Evolutionary conservation across 345 rosid genomes (phyloP), one percentile per base, ranked within the genome.

Genomic region (Punica granatum): DNA sequence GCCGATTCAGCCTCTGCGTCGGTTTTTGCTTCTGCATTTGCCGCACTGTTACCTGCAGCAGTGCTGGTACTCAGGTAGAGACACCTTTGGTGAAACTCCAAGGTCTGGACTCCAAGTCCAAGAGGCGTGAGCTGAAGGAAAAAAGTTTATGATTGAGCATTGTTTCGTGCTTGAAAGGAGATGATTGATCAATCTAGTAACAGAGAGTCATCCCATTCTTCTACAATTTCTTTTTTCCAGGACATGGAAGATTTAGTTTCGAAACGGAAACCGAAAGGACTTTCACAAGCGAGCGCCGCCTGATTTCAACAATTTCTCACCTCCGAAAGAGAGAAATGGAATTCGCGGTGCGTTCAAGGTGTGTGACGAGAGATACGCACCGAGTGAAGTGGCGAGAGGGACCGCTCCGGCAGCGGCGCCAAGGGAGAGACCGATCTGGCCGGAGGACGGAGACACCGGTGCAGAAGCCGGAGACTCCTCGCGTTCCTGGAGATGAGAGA

Each of bases 401-500:
- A 49, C 60, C 71, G 82, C 16, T 66, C 75, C 44, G 79, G 43
- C 63, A 73, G 30, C 15, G 79, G 67, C 10, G 79, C 28, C 25
- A 81, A 68, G 14, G 66, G 69, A 18, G 69, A 30, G 21, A 70
- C 44, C 26, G 74, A 67, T 65, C 51, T 56, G 73, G 68, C 43
- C 67, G 61, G 75, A 21, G 72, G 51, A 56, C 43, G 72, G 37
- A 70, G 59, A 42, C 12, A 72, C 7, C 71, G 62, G 25, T 69
- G 78, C 37, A 73, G 26, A 58, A 70, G 56, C 44, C 81, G 83
- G 21, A 88, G 74, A 44, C 53, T 73, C 25, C 69, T 77, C 12
- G 79, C 83, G 6, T 66, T 83, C 70, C 87, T 81, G 5, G 70
- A 63, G 1, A 92, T 25, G 56, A 78, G 77, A 21, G 86, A 67